phyloP scores from a whole-genome alignment of 495 filamentous ascomycete species.

The Xanthoparmelia taractica region DNA sequence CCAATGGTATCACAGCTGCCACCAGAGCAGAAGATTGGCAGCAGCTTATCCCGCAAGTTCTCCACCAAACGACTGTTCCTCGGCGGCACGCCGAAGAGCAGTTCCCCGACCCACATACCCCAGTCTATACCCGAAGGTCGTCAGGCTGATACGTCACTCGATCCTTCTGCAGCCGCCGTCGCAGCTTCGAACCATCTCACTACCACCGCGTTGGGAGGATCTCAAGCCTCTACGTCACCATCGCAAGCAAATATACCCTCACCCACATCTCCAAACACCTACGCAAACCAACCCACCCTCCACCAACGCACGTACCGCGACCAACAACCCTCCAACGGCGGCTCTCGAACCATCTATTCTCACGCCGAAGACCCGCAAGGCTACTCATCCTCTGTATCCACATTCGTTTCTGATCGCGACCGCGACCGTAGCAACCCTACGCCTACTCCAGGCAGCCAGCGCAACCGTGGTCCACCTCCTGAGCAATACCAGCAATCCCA shows the following conservation, averaged over 20 bases:
- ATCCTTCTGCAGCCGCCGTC: constrained; percentile 59
- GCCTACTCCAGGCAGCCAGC: constrained; percentile 30
- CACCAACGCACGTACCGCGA: constrained; percentile 37
- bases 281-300: constrained; percentile 42
- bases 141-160: constrained; percentile 46
- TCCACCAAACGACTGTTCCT: constrained; percentile 88
- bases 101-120: constrained; percentile 68
- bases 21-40: constrained; percentile 36
- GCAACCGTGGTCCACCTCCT: constrained; percentile 2
- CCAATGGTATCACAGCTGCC: constrained; percentile 32
- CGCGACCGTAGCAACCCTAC: constrained; percentile 32
- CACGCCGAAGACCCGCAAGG: constrained; percentile 38
- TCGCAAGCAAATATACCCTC: constrained; percentile 57
- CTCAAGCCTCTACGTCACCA: constrained; percentile 49
- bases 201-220: constrained; percentile 58
- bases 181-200: constrained; percentile 70
- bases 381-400: constrained; percentile 26
- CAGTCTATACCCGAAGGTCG: constrained; percentile 47
- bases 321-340: constrained; percentile 27
- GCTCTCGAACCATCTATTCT: constrained; percentile 35
- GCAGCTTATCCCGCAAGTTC: constrained; percentile 66
- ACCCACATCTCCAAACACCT: constrained; percentile 68
- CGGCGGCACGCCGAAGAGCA: constrained; percentile 70
- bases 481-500: constrained; percentile 8
- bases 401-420: constrained; percentile 31